A percentile compares a stretch with the other conserved stretches of the same genome.
Conservation (phyloP, 352 stramenopile genomes). For the Globisporangium spiculum region DNA sequence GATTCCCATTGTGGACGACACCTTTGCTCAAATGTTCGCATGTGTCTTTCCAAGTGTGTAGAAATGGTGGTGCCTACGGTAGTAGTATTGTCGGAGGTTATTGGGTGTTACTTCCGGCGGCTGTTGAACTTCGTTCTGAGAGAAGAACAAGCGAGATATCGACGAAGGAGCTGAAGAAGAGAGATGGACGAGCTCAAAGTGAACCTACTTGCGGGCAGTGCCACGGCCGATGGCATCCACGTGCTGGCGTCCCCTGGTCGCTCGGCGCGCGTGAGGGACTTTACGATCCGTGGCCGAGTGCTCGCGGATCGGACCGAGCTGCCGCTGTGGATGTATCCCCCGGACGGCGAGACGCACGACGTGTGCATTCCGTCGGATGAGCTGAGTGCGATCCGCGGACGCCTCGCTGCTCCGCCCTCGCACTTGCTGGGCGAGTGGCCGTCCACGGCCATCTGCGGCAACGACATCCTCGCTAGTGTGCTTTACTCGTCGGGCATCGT, state of each 20-base stretch:
- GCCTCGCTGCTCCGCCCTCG: slow-evolving; percentile 22
- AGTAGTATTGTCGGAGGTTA: no score
- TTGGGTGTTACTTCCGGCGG: neutral
- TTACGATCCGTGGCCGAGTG: slow-evolving; percentile 13
- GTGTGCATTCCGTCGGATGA: slow-evolving; percentile 26
- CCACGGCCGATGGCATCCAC: neutral
- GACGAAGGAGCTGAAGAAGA: neutral
- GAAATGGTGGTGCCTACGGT: neutral
- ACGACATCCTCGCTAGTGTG: slow-evolving; percentile 90
- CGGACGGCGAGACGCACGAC: slow-evolving; percentile 31
- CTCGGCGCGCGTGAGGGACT: slow-evolving; percentile 16
- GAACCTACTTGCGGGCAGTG: slow-evolving; percentile 27
- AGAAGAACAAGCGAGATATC: slow-evolving; percentile 1
- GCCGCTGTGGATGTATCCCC: slow-evolving; percentile 43
- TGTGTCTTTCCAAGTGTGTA: neutral
- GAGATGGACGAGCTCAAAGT: slow-evolving; percentile 52
- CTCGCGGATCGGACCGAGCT: slow-evolving; percentile 22
- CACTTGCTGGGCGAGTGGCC: slow-evolving; percentile 70
- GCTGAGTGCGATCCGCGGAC: slow-evolving; percentile 26
- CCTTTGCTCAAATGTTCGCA: neutral
- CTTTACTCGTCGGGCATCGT: slow-evolving; percentile 80
- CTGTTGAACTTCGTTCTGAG: slow-evolving; percentile 1
- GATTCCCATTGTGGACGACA: neutral
- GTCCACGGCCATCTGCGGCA: slow-evolving; percentile 90
- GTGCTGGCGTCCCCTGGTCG: slow-evolving; percentile 1